Conservation (phyloP, 2,329 filamentous ascomycete genomes). For the Balansia obtecta region DNA sequence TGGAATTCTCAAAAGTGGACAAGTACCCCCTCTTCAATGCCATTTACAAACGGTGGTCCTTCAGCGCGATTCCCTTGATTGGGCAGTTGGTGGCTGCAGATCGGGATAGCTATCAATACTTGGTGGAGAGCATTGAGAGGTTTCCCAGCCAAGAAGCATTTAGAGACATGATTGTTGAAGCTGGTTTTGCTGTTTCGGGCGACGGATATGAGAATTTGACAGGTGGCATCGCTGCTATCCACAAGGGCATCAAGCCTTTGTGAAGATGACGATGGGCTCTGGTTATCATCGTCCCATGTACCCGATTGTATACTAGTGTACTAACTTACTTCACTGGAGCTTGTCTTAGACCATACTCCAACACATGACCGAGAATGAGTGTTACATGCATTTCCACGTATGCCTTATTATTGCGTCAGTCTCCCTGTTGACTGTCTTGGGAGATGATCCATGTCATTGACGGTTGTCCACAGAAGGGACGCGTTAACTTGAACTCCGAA, state of each 20-base stretch:
- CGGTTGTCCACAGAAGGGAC: neutral
- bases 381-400: neutral
- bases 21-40: constrained; percentile 66
- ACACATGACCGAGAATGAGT: neutral
- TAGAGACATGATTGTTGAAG: constrained; percentile 66
- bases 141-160: constrained; percentile 85
- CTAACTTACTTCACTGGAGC: constrained; percentile 4
- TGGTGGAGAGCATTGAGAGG: constrained; percentile 92
- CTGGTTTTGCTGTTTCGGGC: constrained; percentile 76
- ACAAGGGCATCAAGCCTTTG: constrained; percentile 83
- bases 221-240: constrained; percentile 85
- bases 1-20: constrained; percentile 84
- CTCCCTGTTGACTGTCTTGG: too few species aligned
- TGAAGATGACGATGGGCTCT: constrained; percentile 7
- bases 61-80: constrained; percentile 85
- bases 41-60: constrained; percentile 92
- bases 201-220: constrained; percentile 83
- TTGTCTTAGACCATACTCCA: constrained; percentile 13
- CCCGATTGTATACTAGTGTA: neutral
- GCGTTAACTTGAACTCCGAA: constrained; percentile 18
- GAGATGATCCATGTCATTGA: neutral
- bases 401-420: neutral
- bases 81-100: constrained; percentile 92
- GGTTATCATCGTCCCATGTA: neutral
- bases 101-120: constrained; percentile 91